Evolutionary conservation across 2,329 filamentous ascomycete genomes (phyloP), one percentile per base, ranked within the genome.

Genomic region (Fusarium annulatum): DNA sequence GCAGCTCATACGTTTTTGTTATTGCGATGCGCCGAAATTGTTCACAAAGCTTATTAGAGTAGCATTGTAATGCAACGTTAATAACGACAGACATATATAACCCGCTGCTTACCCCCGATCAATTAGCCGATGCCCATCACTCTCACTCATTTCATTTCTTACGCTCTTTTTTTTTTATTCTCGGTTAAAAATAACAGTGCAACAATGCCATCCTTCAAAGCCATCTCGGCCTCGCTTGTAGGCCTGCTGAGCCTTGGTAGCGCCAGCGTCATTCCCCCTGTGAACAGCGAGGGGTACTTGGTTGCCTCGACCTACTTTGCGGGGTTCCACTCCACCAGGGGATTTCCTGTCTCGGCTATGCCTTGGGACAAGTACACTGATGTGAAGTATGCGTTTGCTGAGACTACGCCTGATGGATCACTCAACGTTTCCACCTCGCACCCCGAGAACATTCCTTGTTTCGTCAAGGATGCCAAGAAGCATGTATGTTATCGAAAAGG

Each of bases 251-350:
- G 65, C 57, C 52, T 75, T 1, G 58, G 39, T 2, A 36, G 59
- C n/a, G 59, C 38, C 30, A 53, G 23, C 52, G 61, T 16, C 6
- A 18, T 48, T 5, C 15, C 49, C 23, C 11, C 23, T 6, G 12
- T 34, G 9, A 28, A 18, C 15, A 55, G 34, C 7, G 19, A 42
- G 16, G 58, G 59, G 11, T 23, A 34, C 8, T 63, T 75, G 4
- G 74, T 76, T 2, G 69, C 74, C 7, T 76, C 74, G 3, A 76
- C 74, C 14, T 76, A 76, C 30, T 75, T 75, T 36, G 74, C 74
- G 12, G 74, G 74, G 26, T 76, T 75, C 61, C 74, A 76, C 43
- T 52, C 74, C 39, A 64, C 63, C 23, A 39, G 60, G 51, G 74
- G 74, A 21, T 75, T 72, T 43, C 74, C 74, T 3, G 55, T 76